These are phyloP conservation scores for Berberis vulgaris DNA, from an alignment of 164 flowering plant genomes.

Conservation along the genomic window DNA sequence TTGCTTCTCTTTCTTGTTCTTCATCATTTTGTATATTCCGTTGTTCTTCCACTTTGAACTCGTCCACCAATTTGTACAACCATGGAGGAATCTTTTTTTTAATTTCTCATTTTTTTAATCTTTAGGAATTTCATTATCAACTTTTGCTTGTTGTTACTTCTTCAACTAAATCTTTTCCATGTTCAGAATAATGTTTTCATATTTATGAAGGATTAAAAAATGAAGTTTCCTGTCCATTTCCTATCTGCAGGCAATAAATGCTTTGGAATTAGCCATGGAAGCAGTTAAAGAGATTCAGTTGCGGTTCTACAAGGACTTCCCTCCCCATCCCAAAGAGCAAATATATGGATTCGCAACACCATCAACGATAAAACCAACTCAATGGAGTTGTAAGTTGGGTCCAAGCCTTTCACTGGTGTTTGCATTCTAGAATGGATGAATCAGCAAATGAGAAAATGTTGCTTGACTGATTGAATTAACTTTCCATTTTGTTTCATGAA, in stretches of 20 bases:
- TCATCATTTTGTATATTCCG: too few relatives aligned
- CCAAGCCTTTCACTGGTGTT: neutral
- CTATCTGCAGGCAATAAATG: conserved; percentile 70
- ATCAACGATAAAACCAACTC: conserved; percentile 98
- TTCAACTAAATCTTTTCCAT: too few relatives aligned
- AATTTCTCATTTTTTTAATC: too few relatives aligned
- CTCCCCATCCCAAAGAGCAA: conserved; percentile 79
- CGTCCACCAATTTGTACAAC: too few relatives aligned
- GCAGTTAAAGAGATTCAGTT: conserved; percentile 74
- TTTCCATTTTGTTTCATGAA: neutral
- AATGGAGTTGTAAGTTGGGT: conserved; percentile 75
- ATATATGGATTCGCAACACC: conserved; percentile 89
- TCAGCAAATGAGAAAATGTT: neutral
- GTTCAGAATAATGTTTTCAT: too few relatives aligned
- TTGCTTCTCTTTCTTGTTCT: too few relatives aligned
- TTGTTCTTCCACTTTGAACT: too few relatives aligned
- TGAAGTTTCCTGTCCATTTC: too few relatives aligned
- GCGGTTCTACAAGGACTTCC: conserved; percentile 79
- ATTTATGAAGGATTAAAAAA: too few relatives aligned
- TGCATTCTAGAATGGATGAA: neutral
- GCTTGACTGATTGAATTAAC: neutral
- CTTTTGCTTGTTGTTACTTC: too few relatives aligned
- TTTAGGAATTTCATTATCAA: too few relatives aligned
- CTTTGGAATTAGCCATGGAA: conserved; percentile 91
- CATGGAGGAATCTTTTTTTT: too few relatives aligned